Base-by-base conservation (phyloP, 179 eudicot species). In the Camellia oleifera region DNA sequence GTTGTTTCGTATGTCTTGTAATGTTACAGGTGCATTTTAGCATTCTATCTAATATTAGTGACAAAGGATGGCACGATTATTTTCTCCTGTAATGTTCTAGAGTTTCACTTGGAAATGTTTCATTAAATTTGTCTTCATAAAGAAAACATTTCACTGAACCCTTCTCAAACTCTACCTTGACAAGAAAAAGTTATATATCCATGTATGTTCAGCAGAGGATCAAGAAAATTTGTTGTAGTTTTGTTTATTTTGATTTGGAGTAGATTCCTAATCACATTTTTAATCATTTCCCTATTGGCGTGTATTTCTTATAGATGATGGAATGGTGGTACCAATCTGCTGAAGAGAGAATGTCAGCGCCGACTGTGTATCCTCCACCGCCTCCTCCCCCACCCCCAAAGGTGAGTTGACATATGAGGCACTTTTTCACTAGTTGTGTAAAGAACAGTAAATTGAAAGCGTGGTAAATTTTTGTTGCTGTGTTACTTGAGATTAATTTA, bases 251-350 rank as follows among this genome's bases (percentile, higher is more conserved):
- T 74, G 40, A 4, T 65, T 7, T 61, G 64, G 57, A 17, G 14
- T 72, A 76, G 46, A 65, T 68, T 72, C n/a, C 6, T 72, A 5
- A 58, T 46, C 62, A 64, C n/a, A 66, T 3, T 82, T 70, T 32
- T 52, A 5, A 52, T 20, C 48, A 54, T 45, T 54, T 69, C 18
- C 23, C 7, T n/a, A 23, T 50, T 69, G 67, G 61, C 79, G 66
- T 68, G 66, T 62, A 44, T 60, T 74, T 52, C 62, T 67, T 78
- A 1, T 79, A 94, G 99, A 95, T 95, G 99, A 94, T 95, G 99
- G 99, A 95, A 65, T 95, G 99, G 99, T 95, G 99, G 99, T 94
- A 94, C 83, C 99, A 95, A 85, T 95, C 99, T 74, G 99, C 99
- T 15, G 99, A 95, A 80, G 99, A 95, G 83, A 92, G 99, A 83